Evolutionary conservation across 164 flowering plant species (phyloP).

Genomic region (Annona squamosa): DNA sequence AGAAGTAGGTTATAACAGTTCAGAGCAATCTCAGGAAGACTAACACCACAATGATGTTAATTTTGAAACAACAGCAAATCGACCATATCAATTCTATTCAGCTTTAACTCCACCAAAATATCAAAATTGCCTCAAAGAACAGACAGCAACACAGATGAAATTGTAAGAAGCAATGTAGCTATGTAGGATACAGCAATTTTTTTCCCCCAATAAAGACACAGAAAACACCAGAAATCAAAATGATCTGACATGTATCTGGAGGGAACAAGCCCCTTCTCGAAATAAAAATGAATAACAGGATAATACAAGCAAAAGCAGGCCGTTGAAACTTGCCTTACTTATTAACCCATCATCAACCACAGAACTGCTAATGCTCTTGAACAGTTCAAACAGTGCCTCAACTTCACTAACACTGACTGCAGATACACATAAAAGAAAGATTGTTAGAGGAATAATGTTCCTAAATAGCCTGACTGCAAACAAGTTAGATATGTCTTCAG

Average conservation of each 20-base stretch:
- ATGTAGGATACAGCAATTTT: background rate
- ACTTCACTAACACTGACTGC: conserved; percentile 71
- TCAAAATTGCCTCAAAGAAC: background rate
- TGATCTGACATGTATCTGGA: background rate
- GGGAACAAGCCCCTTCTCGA: background rate
- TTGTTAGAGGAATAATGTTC: background rate
- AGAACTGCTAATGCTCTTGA: conserved; percentile 61
- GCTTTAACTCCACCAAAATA: background rate
- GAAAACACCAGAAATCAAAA: background rate
- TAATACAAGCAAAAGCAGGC: background rate
- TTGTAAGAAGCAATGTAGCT: background rate
- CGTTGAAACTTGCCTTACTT: conserved; percentile 35
- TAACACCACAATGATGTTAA: too few relatives aligned
- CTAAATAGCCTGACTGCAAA: background rate
- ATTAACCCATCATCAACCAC: conserved; percentile 68
- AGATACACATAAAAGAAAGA: background rate
- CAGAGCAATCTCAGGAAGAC: too few relatives aligned
- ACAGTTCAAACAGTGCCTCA: conserved; percentile 64
- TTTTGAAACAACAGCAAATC: too few relatives aligned
- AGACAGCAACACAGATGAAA: background rate
- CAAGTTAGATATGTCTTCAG: background rate
- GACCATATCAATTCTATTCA: too few relatives aligned
- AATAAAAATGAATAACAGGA: background rate
- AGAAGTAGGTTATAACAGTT: too few relatives aligned
- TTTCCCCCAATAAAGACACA: background rate